A percentile compares a stretch with the other conserved stretches of the same genome.
These are phyloP conservation scores for Cornus kousa DNA, from an alignment of 148 eudicot genomes.

Conservation along the genomic window DNA sequence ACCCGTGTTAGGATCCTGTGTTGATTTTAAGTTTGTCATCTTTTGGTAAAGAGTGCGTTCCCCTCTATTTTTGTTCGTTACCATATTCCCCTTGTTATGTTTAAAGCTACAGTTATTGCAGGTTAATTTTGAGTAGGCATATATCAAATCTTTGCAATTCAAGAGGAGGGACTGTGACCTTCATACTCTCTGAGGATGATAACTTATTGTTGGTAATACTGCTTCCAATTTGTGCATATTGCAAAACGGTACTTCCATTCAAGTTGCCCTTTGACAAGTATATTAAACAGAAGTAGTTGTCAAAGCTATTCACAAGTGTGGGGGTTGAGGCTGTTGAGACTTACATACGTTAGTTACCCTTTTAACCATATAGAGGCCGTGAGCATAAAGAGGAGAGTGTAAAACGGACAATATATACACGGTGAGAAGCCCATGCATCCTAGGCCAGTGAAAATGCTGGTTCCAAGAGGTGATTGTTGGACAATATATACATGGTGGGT, in stretches of 20 bases:
- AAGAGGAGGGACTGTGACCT: not conserved
- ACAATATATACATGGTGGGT: too few relatives aligned
- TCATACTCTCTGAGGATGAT: not conserved
- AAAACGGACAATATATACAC: too few relatives aligned
- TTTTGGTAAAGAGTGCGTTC: conserved; percentile 23
- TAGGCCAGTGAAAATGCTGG: too few relatives aligned
- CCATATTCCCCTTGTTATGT: conserved; percentile 1
- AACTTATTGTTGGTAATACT: not conserved
- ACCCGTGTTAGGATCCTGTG: conserved; percentile 8
- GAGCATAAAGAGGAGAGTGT: too few relatives aligned
- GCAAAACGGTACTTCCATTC: not conserved
- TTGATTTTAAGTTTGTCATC: conserved; percentile 9
- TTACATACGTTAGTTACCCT: too few relatives aligned
- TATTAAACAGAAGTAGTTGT: too few relatives aligned
- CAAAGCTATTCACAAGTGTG: too few relatives aligned
- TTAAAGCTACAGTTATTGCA: conserved; percentile 10
- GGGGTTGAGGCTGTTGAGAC: too few relatives aligned
- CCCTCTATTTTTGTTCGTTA: conserved; percentile 8
- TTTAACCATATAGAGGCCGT: too few relatives aligned
- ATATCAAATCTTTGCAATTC: conserved; percentile 5
- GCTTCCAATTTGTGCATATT: not conserved
- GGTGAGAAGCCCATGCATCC: too few relatives aligned
- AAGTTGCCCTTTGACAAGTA: too few relatives aligned
- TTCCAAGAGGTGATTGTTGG: too few relatives aligned
- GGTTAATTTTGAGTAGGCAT: not conserved